These are phyloP conservation scores for Teratosphaeria pseudoeucalypti DNA, from an alignment of 2,329 filamentous ascomycete genomes.

Conservation along the genomic window DNA sequence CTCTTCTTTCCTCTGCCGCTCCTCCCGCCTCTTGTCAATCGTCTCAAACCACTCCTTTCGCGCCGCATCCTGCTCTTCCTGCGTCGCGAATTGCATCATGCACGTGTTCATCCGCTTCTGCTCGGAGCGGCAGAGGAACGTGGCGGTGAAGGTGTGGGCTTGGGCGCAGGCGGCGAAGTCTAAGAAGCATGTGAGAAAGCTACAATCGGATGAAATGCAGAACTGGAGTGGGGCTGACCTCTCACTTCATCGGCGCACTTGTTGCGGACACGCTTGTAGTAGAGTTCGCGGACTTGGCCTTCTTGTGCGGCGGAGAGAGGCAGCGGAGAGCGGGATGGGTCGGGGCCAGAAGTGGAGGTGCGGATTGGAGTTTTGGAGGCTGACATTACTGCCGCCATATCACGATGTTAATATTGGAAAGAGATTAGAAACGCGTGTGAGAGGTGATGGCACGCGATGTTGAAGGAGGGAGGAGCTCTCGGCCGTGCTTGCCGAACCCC, in stretches of 20 bases:
- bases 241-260: slow-evolving; percentile 54
- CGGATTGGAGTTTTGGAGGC: neutral
- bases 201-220: neutral
- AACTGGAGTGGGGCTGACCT: slow-evolving; percentile 25
- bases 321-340: slow-evolving; percentile 42
- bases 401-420: neutral
- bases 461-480: neutral
- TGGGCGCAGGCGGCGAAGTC: slow-evolving; percentile 87
- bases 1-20: slow-evolving; percentile 48
- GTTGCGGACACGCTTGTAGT: slow-evolving; percentile 65
- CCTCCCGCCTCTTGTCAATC: slow-evolving; percentile 57
- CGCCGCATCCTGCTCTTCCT: slow-evolving; percentile 74
- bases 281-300: slow-evolving; percentile 69
- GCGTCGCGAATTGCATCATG: slow-evolving; percentile 80
- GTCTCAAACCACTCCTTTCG: slow-evolving; percentile 86
- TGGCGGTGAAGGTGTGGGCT: slow-evolving; percentile 74
- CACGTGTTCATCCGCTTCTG: slow-evolving; percentile 85
- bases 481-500: neutral
- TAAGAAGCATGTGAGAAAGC: slow-evolving; percentile 27
- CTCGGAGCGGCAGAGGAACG: slow-evolving; percentile 72
- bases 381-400: neutral
- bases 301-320: slow-evolving; percentile 76
- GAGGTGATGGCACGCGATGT: neutral
- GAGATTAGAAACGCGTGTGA: neutral
- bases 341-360: neutral